A percentile compares a stretch with the other conserved stretches of the same genome.
These are phyloP conservation scores for Cercospora sp. DNA, from an alignment of 2,329 filamentous ascomycete genomes.

Conservation along the genomic window DNA sequence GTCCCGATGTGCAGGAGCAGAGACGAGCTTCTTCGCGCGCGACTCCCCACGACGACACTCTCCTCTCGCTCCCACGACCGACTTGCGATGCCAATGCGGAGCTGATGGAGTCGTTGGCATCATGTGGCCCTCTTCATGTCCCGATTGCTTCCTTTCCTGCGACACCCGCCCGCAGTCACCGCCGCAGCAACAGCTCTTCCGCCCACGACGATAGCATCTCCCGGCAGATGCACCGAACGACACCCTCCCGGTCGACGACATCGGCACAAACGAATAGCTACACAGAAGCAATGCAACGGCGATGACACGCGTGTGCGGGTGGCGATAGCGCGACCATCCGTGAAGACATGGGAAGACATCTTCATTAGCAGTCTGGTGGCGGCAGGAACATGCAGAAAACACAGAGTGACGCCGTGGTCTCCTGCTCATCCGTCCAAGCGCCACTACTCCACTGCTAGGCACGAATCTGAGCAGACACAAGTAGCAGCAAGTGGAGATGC, in stretches of 20 bases:
- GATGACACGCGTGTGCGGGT: constrained; percentile 19
- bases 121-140: constrained; percentile 66
- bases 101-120: constrained; percentile 28
- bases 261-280: background rate
- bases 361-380: constrained; percentile 57
- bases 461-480: background rate
- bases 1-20: background rate
- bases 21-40: background rate
- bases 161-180: constrained; percentile 47
- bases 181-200: constrained; percentile 16
- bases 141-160: constrained; percentile 58
- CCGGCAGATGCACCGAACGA: background rate
- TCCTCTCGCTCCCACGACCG: background rate
- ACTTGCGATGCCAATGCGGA: constrained; percentile 24
- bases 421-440: background rate
- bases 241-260: background rate
- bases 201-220: constrained; percentile 14
- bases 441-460: background rate
- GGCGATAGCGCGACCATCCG: constrained; percentile 1
- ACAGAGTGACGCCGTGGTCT: constrained; percentile 33
- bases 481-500: constrained; percentile 14
- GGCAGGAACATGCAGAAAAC: constrained; percentile 54
- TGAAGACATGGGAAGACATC: constrained; percentile 50
- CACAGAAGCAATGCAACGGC: constrained; percentile 18
- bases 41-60: background rate